Base-by-base conservation (phyloP, 148 eudicot genomes). In the Fallopia convolvulus region DNA sequence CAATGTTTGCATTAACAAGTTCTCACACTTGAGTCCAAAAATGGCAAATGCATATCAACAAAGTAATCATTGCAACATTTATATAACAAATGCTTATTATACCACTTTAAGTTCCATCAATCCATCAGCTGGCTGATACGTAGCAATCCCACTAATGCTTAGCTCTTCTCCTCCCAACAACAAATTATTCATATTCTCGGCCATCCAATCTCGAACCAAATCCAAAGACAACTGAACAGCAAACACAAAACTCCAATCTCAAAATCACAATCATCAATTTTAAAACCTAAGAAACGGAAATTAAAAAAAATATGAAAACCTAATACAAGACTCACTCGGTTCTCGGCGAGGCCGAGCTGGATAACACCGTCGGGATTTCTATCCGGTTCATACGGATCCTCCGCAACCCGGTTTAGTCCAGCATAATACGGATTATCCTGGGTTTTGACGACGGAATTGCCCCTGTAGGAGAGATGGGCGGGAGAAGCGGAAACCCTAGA, bases 121-220 rank as follows among this genome's bases (percentile, higher is more conserved):
- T 75, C 98, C 98, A 89, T 90, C 89, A 71, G 79, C 79, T 55
- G 95, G 93, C 77, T 90, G 93, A 86, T 92, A 86, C 50, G 85
- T 79, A 40, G 94, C 85, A 79, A 91, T 85, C 44, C 90, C 90
- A 72, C 87, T 82, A n/a, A 87, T 85, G 32, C 82, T 80, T 81
- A 81, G 78, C 74, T 82, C 87, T 60, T 75, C 88, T 79, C 76
- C 70, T 75, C 75, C 73, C 74, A 87, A 46, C 41, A 91, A 76
- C 10, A 79, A 84, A 32, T 76, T 80, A 80, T 46, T 83, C 14
- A 86, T 91, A 82, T 88, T 86, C 52, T 84, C 84, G 33, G 70
- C 80, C 77, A 94, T 81, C 97, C 97, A 93, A n/a, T 93, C 91
- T 86, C 79, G 84, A 77, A 91, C 90, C 88, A 90, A 83, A 88